Evolutionary conservation across 148 eudicot genomes (phyloP).

Genomic region (Camellia sinensis): DNA sequence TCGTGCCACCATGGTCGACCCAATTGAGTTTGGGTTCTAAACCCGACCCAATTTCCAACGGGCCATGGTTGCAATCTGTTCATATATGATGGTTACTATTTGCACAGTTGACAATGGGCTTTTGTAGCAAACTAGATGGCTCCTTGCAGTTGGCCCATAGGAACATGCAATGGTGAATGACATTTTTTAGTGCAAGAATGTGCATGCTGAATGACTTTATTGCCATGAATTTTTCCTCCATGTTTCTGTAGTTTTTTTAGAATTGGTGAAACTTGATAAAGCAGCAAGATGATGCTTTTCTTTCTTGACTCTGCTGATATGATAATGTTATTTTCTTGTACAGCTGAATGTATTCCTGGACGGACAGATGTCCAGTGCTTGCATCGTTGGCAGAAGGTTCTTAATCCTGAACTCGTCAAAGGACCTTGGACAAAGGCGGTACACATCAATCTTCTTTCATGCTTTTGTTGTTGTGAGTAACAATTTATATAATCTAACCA

Average conservation of each 20-base stretch:
- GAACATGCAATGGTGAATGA: too few species aligned
- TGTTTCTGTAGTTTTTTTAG: not conserved
- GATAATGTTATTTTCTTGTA: constrained; percentile 4
- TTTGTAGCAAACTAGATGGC: too few species aligned
- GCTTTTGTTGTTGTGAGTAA: constrained; percentile 8
- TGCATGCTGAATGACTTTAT: not conserved
- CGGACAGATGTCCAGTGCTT: constrained; percentile 86
- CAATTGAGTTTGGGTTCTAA: too few species aligned
- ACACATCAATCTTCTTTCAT: not conserved
- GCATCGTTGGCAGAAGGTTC: constrained; percentile 94
- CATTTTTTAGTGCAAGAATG: not conserved
- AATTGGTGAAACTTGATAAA: not conserved
- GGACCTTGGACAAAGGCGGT: constrained; percentile 94
- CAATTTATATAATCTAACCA: not conserved
- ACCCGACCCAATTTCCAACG: too few species aligned
- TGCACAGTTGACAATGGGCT: too few species aligned
- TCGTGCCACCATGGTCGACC: too few species aligned
- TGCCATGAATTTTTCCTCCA: not conserved
- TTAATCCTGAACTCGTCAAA: constrained; percentile 77
- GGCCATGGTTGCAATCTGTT: too few species aligned
- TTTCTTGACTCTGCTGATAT: constrained; percentile 6
- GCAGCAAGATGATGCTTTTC: not conserved
- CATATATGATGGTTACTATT: too few species aligned
- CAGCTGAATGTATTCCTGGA: constrained; percentile 71
- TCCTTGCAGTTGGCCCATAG: too few species aligned